A percentile compares a stretch with the other conserved stretches of the same genome.
Conservation (phyloP, 495 filamentous ascomycete genomes). For the Podospora pseudoanserina region DNA sequence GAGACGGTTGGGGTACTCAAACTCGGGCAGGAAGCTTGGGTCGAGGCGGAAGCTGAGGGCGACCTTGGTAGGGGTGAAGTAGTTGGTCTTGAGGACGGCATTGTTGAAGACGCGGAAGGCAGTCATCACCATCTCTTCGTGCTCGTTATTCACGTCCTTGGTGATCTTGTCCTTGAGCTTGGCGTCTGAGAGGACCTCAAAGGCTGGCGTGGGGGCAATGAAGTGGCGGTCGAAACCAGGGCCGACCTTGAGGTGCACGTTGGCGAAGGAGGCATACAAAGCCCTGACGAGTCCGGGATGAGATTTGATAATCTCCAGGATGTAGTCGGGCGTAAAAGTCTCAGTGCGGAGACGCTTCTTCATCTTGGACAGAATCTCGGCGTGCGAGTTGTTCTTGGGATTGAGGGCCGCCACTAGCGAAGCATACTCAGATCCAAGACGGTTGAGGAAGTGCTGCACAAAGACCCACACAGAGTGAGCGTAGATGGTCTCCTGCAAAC, state of each 20-base stretch:
- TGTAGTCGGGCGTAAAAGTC: slow-evolving; percentile 97
- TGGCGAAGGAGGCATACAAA: slow-evolving; percentile 89
- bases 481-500: slow-evolving; percentile 94
- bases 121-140: slow-evolving; percentile 96
- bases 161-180: slow-evolving; percentile 79
- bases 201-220: slow-evolving; percentile 60
- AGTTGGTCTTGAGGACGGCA: slow-evolving; percentile 92
- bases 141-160: slow-evolving; percentile 80
- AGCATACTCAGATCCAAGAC: slow-evolving; percentile 86
- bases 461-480: slow-evolving; percentile 97
- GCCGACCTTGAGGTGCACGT: slow-evolving; percentile 81
- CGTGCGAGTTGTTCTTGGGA: slow-evolving; percentile 67
- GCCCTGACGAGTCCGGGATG: slow-evolving; percentile 85
- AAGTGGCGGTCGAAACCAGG: slow-evolving; percentile 68
- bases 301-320: slow-evolving; percentile 90
- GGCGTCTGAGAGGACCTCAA: slow-evolving; percentile 74
- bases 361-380: slow-evolving; percentile 88
- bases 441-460: slow-evolving; percentile 94
- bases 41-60: slow-evolving; percentile 94
- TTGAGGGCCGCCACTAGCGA: slow-evolving; percentile 82
- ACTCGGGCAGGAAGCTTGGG: slow-evolving; percentile 78
- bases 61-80: slow-evolving; percentile 98
- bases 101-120: slow-evolving; percentile 95
- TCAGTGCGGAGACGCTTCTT: slow-evolving; percentile 93
- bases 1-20: slow-evolving; percentile 89